Percentiles rank a stretch among this genome's conserved stretches.
phyloP scores from a whole-genome alignment of 2,329 filamentous ascomycete genomes.

The Nothopassalora personata region DNA sequence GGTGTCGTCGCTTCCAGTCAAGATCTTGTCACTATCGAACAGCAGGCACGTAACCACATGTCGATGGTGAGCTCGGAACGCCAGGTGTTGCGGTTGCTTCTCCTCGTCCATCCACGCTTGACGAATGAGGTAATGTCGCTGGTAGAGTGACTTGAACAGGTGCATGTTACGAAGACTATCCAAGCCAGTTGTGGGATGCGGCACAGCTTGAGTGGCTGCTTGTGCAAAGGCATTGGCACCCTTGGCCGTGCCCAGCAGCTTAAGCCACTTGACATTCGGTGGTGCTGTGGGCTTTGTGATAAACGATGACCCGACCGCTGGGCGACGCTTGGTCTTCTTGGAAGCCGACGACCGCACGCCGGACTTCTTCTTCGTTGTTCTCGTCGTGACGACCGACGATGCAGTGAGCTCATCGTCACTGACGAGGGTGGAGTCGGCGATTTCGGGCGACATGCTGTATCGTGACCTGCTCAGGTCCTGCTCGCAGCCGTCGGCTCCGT shows the following conservation, averaged over 20 bases:
- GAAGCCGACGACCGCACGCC: conserved; percentile 21
- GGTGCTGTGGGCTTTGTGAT: conserved; percentile 42
- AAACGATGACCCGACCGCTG: conserved; percentile 21
- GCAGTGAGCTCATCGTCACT: conserved; percentile 31
- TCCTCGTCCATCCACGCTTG: conserved; percentile 84
- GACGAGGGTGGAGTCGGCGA: conserved; percentile 14
- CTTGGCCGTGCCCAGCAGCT: conserved; percentile 55
- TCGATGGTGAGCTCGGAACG: conserved; percentile 90
- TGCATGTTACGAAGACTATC: conserved; percentile 76
- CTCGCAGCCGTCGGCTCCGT: conserved; percentile 65
- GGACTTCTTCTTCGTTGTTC: conserved; percentile 23
- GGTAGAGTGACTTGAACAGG: conserved; percentile 93
- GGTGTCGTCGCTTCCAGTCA: conserved; percentile 95
- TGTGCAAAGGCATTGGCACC: conserved; percentile 82
- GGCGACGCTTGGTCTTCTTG: conserved; percentile 50
- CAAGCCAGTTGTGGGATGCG: conserved; percentile 74
- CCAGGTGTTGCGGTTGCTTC: conserved; percentile 81
- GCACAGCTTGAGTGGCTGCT: conserved; percentile 75
- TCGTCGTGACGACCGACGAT: conserved; percentile 22
- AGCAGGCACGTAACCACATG: conserved; percentile 97
- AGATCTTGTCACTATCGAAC: conserved; percentile 95
- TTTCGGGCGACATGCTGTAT: conserved; percentile 18
- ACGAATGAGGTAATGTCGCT: conserved; percentile 83
- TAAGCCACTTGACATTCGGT: conserved; percentile 37
- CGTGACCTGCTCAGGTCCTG: conserved; percentile 64